Percentiles rank a stretch among this genome's conserved stretches.
phyloP scores from a whole-genome alignment of 2,329 filamentous ascomycete species.

The Pseudogymnoascus sp. region DNA sequence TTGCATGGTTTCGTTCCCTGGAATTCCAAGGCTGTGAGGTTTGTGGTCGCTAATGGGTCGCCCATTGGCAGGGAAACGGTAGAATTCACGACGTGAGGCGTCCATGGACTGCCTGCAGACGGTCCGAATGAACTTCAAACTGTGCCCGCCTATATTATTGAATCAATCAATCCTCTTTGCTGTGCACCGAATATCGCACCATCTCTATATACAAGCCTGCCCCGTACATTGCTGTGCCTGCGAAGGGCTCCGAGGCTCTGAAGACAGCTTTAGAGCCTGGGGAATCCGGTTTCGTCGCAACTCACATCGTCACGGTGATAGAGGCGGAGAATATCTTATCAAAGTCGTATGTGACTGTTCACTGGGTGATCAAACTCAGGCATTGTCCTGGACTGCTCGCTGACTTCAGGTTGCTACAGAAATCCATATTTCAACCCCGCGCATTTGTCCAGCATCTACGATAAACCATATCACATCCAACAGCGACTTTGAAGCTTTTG shows the following conservation, averaged over 20 bases:
- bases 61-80: slow-evolving; percentile 7
- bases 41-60: slow-evolving; percentile 6
- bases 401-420: not conserved
- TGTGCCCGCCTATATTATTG: not conserved
- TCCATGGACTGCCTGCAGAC: slow-evolving; percentile 1
- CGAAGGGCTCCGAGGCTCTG: not conserved
- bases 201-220: not conserved
- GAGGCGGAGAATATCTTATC: not conserved
- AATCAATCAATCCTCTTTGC: slow-evolving; percentile 1
- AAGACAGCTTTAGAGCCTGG: not conserved
- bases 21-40: slow-evolving; percentile 3
- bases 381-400: not conserved
- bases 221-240: not conserved
- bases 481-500: not conserved
- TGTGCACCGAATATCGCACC: not conserved
- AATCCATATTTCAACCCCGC: not conserved
- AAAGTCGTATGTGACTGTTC: not conserved
- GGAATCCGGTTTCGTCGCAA: slow-evolving; percentile 1
- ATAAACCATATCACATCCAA: not conserved
- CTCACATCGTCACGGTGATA: not conserved
- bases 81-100: slow-evolving; percentile 5
- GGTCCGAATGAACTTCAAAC: slow-evolving; percentile 2
- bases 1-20: not conserved
- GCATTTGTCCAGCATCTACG: not conserved
- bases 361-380: not conserved